These are phyloP conservation scores for Nakazawaea anatomiae DNA, from an alignment of 805 yeast species.

Conservation along the genomic window DNA sequence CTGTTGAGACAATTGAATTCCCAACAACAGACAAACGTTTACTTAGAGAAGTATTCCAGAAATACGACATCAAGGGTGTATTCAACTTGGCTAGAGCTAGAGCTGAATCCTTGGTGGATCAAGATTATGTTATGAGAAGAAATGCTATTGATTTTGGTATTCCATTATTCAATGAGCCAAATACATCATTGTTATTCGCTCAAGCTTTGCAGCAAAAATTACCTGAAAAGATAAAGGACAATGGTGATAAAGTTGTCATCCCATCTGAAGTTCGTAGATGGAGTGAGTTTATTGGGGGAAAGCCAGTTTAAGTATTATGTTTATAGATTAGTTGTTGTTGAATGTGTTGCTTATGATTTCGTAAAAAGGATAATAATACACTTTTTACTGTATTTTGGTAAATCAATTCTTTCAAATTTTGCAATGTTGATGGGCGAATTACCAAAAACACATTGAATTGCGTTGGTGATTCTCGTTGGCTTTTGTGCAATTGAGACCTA, in stretches of 20 bases:
- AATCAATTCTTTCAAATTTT: too few species aligned
- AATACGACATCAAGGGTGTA: conserved; percentile 78
- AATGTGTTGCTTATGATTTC: background rate
- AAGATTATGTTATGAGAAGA: conserved; percentile 97
- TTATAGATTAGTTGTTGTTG: background rate
- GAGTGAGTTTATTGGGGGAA: conserved; percentile 96
- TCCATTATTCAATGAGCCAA: conserved; percentile 95
- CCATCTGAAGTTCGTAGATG: conserved; percentile 90
- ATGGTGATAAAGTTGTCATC: conserved; percentile 38
- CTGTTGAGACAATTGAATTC: conserved; percentile 71
- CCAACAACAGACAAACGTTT: conserved; percentile 92
- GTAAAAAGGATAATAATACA: background rate
- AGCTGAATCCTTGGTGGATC: conserved; percentile 79
- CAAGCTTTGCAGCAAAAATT: conserved; percentile 71
- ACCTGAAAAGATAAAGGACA: conserved; percentile 44
- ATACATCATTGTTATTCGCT: conserved; percentile 85
- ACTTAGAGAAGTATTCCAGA: conserved; percentile 88
- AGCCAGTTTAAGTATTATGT: conserved; percentile 52
- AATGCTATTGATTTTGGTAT: conserved; percentile 97
- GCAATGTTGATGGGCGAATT: too few species aligned
- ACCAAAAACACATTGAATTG: too few species aligned
- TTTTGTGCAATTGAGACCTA: too few species aligned
- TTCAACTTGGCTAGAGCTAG: conserved; percentile 88
- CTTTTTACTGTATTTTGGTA: too few species aligned
- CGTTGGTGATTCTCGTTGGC: too few species aligned